A percentile compares a stretch with the other conserved stretches of the same genome.
These are phyloP conservation scores for Populus simonii DNA, from an alignment of 345 rosid genomes.

Conservation along the genomic window DNA sequence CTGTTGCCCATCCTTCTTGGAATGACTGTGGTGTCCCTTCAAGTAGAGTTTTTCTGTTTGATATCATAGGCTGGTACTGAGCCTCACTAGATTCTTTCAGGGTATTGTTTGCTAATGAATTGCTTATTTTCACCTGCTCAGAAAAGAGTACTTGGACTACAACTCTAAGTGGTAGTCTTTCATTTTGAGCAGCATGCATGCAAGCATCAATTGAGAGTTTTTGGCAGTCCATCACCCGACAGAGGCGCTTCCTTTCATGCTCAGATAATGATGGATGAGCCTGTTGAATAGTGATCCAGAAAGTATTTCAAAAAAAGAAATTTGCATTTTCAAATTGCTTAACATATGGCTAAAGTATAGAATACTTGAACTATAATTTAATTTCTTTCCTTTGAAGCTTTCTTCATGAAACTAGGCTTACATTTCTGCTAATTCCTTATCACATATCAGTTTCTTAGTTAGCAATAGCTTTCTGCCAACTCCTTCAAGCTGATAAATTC, in stretches of 20 bases:
- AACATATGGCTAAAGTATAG: no score
- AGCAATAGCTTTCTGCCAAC: background rate
- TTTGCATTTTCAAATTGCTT: background rate
- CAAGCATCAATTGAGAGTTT: slow-evolving; percentile 96
- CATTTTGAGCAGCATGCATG: slow-evolving; percentile 97
- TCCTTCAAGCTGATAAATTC: background rate
- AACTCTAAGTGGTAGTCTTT: slow-evolving; percentile 79
- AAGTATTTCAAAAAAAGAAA: background rate
- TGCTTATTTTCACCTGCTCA: slow-evolving; percentile 89
- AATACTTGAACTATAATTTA: background rate
- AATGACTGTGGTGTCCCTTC: slow-evolving; percentile 89
- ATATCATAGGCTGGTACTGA: slow-evolving; percentile 66
- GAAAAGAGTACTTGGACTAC: slow-evolving; percentile 97
- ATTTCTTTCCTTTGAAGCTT: background rate
- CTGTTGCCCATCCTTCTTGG: slow-evolving; percentile 94
- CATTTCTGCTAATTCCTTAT: background rate
- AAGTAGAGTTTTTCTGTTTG: slow-evolving; percentile 76
- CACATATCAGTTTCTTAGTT: background rate
- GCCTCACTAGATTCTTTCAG: slow-evolving; percentile 61
- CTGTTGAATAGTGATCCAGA: slow-evolving; percentile 32
- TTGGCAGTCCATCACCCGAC: slow-evolving; percentile 96
- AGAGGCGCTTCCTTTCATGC: slow-evolving; percentile 90
- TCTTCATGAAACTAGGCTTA: background rate
- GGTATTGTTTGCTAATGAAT: slow-evolving; percentile 62
- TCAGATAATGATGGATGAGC: slow-evolving; percentile 94